Evolutionary conservation across 2,329 filamentous ascomycete species (phyloP).

Genomic region (Arthroderma uncinatum): DNA sequence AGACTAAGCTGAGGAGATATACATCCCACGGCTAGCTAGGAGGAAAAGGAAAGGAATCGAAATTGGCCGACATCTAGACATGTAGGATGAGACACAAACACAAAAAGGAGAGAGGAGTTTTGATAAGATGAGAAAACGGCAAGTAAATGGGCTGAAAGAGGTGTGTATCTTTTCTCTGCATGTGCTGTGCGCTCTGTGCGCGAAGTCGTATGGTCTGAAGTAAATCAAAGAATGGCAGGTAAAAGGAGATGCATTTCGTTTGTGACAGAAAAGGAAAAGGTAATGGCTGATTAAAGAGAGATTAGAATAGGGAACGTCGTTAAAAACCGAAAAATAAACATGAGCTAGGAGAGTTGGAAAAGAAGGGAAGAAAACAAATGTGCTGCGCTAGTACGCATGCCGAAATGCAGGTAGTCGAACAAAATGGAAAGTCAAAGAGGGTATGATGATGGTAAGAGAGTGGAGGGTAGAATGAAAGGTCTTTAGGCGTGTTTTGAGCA

Average conservation of each 20-base stretch:
- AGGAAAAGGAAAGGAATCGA: background rate
- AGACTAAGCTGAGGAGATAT: background rate
- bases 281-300: background rate
- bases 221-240: background rate
- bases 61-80: background rate
- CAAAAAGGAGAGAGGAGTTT: background rate
- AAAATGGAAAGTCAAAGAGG: background rate
- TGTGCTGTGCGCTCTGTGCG: background rate
- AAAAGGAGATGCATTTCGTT: background rate
- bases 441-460: background rate
- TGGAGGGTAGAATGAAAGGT: background rate
- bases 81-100: background rate
- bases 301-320: background rate
- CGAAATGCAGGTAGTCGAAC: background rate
- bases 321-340: background rate
- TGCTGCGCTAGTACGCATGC: background rate
- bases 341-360: background rate
- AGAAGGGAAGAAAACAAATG: background rate
- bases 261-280: background rate
- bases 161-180: background rate
- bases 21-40: background rate
- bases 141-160: background rate
- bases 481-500: background rate
- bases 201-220: background rate
- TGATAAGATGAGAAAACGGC: background rate